These are phyloP conservation scores for Aureobasidium subglaciale DNA, from an alignment of 2,329 filamentous ascomycete species.

Conservation along the genomic window DNA sequence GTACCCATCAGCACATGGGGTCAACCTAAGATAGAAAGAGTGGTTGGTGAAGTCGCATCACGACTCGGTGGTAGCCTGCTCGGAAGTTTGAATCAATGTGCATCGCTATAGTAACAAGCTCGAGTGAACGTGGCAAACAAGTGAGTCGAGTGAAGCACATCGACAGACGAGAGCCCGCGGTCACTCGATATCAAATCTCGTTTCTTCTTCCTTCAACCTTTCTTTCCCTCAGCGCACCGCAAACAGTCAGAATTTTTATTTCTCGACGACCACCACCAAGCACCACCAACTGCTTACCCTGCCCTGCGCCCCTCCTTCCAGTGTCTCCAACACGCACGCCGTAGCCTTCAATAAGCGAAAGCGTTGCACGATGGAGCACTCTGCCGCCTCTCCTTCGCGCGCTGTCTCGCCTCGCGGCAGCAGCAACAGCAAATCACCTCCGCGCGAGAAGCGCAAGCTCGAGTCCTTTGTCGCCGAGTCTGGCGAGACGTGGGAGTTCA, in stretches of 20 bases:
- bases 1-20: not conserved
- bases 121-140: not conserved
- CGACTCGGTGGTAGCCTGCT: no score
- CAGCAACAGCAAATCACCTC: conserved; percentile 2
- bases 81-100: not conserved
- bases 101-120: not conserved
- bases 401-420: conserved; percentile 2
- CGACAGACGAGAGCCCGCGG: not conserved
- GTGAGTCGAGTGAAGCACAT: not conserved
- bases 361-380: conserved; percentile 8
- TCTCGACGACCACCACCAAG: conserved; percentile 2
- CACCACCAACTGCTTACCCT: conserved; percentile 3
- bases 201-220: not conserved
- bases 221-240: conserved; percentile 4
- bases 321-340: conserved; percentile 1
- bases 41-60: not conserved
- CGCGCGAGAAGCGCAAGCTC: conserved; percentile 9
- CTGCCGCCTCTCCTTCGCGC: not conserved
- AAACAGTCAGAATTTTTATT: not conserved
- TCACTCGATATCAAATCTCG: conserved; percentile 1
- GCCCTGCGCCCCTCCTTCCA: not conserved
- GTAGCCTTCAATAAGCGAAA: conserved; percentile 15
- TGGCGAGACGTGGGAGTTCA: conserved; percentile 7
- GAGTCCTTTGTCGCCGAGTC: not conserved
- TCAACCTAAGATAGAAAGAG: not conserved